A percentile compares a stretch with the other conserved stretches of the same genome.
Evolutionary conservation across 2,329 filamentous ascomycete species (phyloP).

Genomic region (Fusarium xyrophilum): DNA sequence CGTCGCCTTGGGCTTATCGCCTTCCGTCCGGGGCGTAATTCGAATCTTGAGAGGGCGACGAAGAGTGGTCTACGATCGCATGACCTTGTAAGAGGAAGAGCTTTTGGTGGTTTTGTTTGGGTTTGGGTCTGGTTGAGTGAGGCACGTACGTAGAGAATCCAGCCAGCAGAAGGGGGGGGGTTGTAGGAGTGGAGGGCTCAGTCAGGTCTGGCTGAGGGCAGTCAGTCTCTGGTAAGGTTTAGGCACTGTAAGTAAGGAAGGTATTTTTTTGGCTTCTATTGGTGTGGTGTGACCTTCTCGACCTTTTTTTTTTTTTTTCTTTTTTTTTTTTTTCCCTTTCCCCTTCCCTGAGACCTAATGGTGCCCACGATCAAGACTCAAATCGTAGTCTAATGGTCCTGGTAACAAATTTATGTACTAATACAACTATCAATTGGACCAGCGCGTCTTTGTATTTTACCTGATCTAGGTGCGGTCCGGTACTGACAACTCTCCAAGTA

Average conservation of each 20-base stretch:
- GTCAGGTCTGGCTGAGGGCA: constrained; percentile 14
- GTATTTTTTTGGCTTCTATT: constrained; percentile 32
- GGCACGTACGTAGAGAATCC: constrained; percentile 9
- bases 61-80: constrained; percentile 49
- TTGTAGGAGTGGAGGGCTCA: constrained; percentile 15
- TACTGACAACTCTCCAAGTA: neutral
- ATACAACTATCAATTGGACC: neutral
- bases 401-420: neutral
- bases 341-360: constrained; percentile 25
- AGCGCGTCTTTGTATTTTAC: neutral
- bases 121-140: neutral
- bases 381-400: neutral
- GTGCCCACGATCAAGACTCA: constrained; percentile 16
- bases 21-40: constrained; percentile 50
- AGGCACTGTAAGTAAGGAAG: neutral
- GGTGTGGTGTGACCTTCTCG: constrained; percentile 27
- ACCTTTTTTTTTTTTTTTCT: neutral
- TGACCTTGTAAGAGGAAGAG: constrained; percentile 46
- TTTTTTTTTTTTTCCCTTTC: neutral
- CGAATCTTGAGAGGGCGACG: constrained; percentile 47
- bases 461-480: neutral
- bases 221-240: too few species aligned
- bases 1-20: constrained; percentile 58
- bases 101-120: constrained; percentile 24
- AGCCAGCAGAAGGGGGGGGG: neutral